Conservation (phyloP, 345 rosid species). For the Trapa incisa region DNA sequence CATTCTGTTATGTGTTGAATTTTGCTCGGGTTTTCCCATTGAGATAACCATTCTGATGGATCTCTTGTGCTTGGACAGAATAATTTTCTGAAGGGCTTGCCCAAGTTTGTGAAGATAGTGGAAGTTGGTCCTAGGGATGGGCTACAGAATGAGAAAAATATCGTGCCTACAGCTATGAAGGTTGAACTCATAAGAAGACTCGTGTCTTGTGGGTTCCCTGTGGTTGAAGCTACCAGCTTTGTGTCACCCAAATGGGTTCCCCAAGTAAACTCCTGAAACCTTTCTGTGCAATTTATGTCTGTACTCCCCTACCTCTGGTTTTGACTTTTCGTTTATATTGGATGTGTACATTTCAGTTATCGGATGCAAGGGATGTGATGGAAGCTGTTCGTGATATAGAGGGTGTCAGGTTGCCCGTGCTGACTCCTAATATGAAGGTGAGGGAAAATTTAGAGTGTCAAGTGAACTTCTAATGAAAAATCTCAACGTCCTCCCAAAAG, state of each 20-base stretch:
- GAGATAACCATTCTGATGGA: slow-evolving; percentile 6
- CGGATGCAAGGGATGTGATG: slow-evolving; percentile 73
- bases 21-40: neutral
- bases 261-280: slow-evolving; percentile 25
- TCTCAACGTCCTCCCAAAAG: neutral
- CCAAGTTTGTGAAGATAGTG: slow-evolving; percentile 53
- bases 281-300: slow-evolving; percentile 1
- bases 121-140: slow-evolving; percentile 81
- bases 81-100: slow-evolving; percentile 41
- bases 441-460: slow-evolving; percentile 1
- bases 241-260: slow-evolving; percentile 87
- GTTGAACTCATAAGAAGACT: slow-evolving; percentile 49
- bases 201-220: slow-evolving; percentile 44
- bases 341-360: slow-evolving; percentile 23
- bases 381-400: slow-evolving; percentile 29
- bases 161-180: slow-evolving; percentile 42
- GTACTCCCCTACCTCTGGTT: neutral
- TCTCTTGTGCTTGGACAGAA: slow-evolving; percentile 9
- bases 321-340: neutral
- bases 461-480: neutral
- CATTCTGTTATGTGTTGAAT: neutral
- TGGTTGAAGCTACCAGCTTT: slow-evolving; percentile 70
- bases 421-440: slow-evolving; percentile 64
- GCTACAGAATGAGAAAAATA: slow-evolving; percentile 53
- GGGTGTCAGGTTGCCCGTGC: slow-evolving; percentile 49